A percentile compares a stretch with the other conserved stretches of the same genome.
These are phyloP conservation scores for Smallanthus sonchifolius DNA, from an alignment of 129 eudicot species.

Conservation along the genomic window DNA sequence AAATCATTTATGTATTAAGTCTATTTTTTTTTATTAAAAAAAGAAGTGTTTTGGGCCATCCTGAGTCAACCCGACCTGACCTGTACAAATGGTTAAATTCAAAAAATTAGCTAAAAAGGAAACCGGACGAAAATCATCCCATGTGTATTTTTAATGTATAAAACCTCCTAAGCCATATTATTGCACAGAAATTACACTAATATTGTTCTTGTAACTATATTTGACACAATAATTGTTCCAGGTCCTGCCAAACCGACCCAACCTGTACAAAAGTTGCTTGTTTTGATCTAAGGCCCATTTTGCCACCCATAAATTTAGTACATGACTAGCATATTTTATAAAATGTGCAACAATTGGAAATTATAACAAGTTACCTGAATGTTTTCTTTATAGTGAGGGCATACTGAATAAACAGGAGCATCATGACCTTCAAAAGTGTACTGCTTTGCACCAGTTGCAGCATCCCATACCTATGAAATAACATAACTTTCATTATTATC, in stretches of 20 bases:
- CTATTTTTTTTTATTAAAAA: background rate
- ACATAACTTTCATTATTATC: background rate
- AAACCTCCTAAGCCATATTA: too few species aligned
- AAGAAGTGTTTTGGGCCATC: background rate
- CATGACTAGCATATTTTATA: background rate
- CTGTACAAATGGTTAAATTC: background rate
- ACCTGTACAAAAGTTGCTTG: too few species aligned
- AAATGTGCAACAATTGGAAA: background rate
- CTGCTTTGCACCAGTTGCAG: conserved; percentile 57
- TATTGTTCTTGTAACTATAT: background rate
- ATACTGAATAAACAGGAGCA: conserved; percentile 85
- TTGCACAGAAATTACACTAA: too few species aligned
- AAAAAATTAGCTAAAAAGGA: too few species aligned
- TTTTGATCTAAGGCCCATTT: too few species aligned
- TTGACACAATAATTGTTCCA: background rate
- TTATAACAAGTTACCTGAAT: conserved; percentile 58
- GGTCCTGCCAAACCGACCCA: too few species aligned
- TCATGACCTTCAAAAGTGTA: conserved; percentile 87
- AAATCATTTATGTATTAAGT: background rate
- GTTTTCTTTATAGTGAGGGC: conserved; percentile 87
- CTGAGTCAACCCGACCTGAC: background rate
- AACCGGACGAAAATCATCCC: background rate
- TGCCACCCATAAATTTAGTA: background rate
- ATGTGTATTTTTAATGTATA: too few species aligned
- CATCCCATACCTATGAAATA: conserved; percentile 79